Percentiles rank a stretch among this genome's conserved stretches.
phyloP scores from a whole-genome alignment of 768 basidiomycete genomes.

The Rhodotorula babjevae region DNA sequence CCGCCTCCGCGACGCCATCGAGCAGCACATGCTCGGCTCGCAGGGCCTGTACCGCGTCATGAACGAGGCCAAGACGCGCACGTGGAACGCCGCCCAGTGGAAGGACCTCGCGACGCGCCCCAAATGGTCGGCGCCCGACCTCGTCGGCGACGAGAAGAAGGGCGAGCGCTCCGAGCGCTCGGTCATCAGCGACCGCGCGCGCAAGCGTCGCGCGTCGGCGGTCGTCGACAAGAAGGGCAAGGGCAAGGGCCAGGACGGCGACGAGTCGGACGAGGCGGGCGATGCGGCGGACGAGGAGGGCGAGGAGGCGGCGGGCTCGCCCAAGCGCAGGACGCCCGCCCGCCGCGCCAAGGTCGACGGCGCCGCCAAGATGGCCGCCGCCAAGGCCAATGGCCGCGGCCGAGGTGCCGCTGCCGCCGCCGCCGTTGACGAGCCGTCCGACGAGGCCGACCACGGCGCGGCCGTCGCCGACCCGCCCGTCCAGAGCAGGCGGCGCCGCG shows the following conservation, averaged over 20 bases:
- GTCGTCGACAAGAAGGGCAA: slow-evolving; percentile 14
- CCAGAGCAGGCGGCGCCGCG: slow-evolving; percentile 20
- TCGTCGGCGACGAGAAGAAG: slow-evolving; percentile 23
- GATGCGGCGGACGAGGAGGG: slow-evolving; percentile 1
- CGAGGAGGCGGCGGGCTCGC: slow-evolving; percentile 3
- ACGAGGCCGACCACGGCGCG: background rate
- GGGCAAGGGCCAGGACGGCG: slow-evolving; percentile 20
- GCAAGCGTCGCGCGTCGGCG: slow-evolving; percentile 23
- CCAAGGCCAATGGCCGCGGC: no score
- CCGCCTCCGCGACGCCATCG: slow-evolving; percentile 82
- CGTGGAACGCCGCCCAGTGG: slow-evolving; percentile 85
- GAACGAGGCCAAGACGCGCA: slow-evolving; percentile 79
- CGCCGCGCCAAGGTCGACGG: slow-evolving; percentile 5
- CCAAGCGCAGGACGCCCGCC: slow-evolving; percentile 14
- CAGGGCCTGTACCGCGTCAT: slow-evolving; percentile 77
- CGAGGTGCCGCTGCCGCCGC: background rate
- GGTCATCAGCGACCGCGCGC: slow-evolving; percentile 16
- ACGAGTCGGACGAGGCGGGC: slow-evolving; percentile 46
- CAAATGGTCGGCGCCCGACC: slow-evolving; percentile 62
- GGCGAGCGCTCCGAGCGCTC: slow-evolving; percentile 41
- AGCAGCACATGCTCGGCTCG: slow-evolving; percentile 81
- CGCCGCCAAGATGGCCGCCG: slow-evolving; percentile 1
- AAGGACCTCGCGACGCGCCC: slow-evolving; percentile 67
- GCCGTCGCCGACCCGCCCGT: background rate
- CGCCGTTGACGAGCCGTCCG: background rate